A percentile compares a stretch with the other conserved stretches of the same genome.
phyloP scores from a whole-genome alignment of 768 basidiomycete genomes.

The Tulasnella sp. region DNA sequence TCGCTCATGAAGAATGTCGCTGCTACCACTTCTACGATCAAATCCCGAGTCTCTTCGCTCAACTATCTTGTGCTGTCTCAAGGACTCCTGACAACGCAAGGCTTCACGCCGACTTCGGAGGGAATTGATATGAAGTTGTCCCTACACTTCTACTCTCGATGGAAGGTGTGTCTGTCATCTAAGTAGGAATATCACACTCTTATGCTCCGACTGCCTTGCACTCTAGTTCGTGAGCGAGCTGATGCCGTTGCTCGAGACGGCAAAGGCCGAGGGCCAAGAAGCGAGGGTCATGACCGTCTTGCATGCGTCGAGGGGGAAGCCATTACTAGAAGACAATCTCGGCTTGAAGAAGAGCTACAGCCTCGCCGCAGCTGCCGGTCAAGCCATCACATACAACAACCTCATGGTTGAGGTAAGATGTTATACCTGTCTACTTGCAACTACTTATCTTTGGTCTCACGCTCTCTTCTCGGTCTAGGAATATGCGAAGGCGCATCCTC shows the following conservation, averaged over 20 bases:
- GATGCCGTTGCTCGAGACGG: conserved; percentile 10
- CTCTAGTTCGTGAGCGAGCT: conserved; percentile 14
- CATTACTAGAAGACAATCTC: conserved; percentile 6
- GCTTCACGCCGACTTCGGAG: conserved; percentile 16
- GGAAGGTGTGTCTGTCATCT: conserved; percentile 5
- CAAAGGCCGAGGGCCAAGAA: conserved; percentile 14
- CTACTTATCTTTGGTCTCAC: conserved; percentile 9
- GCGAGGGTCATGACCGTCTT: conserved; percentile 15
- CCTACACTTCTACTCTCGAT: conserved; percentile 18
- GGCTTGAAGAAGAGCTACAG: conserved; percentile 14
- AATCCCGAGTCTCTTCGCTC: conserved; percentile 3
- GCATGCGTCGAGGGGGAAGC: not conserved
- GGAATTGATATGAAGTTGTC: conserved; percentile 17
- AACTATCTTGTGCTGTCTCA: conserved; percentile 16
- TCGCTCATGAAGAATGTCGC: conserved; percentile 20
- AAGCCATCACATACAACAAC: conserved; percentile 2
- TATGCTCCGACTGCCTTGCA: not conserved
- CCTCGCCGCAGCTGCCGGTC: not conserved
- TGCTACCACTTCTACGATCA: conserved; percentile 3
- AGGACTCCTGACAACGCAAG: conserved; percentile 14
- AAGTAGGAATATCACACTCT: too few species aligned
- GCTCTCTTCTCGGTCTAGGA: conserved; percentile 8
- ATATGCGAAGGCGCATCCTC: conserved; percentile 5
- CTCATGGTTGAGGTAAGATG: conserved; percentile 9
- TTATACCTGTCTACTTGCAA: not conserved